Evolutionary conservation across 208 protist species (phyloP), one percentile per base, ranked within the genome.

Genomic region (Borovskyia barvae): DNA sequence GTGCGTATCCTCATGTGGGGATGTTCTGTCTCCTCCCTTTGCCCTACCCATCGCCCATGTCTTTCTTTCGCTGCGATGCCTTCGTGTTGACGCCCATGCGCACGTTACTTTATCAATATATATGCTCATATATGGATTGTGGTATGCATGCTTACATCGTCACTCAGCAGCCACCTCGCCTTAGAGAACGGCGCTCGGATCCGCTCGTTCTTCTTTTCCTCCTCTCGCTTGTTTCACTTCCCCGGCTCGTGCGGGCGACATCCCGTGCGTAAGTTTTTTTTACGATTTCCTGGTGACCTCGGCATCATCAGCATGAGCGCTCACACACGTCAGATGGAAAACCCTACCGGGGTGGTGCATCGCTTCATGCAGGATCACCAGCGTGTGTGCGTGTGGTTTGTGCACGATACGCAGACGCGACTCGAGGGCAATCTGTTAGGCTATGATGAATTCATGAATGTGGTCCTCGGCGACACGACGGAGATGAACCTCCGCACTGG

Each of bases 361-460:
- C 68, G 74, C 28, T 92, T 87, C 50, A 87, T 92, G 77, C 75
- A 87, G 62, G 72, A 85, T 14, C 61, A 85, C 24, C 74, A 85
- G 55, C 80, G 82, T 4, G 84, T 96, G 8, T 92, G 67, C 37
- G 63, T 97, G 14, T 95, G 90, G 92, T 64, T 95, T 0, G 79
- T 87, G 51, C 82, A 97, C 65, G 82, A 95, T 63, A 78, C 68
- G 0, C 68, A 93, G 30, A 82, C 77, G 32, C 77, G 80, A 7
- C 80, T 95, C 33, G 90, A 96, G 62, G 90, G 89, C 19, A 74
- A 72, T 40, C 50, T 97, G 0, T 50, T 93, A 14, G 94, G 92
- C 33, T 97, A 97, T 65, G 94, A 98, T 54, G 88, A 97, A 63
- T 98, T 92, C 50, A 97, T 97, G 88, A 98, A 98, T 60, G 54